These are phyloP conservation scores for Alternaria gaisen DNA, from an alignment of 2,329 filamentous ascomycete species.

Conservation along the genomic window DNA sequence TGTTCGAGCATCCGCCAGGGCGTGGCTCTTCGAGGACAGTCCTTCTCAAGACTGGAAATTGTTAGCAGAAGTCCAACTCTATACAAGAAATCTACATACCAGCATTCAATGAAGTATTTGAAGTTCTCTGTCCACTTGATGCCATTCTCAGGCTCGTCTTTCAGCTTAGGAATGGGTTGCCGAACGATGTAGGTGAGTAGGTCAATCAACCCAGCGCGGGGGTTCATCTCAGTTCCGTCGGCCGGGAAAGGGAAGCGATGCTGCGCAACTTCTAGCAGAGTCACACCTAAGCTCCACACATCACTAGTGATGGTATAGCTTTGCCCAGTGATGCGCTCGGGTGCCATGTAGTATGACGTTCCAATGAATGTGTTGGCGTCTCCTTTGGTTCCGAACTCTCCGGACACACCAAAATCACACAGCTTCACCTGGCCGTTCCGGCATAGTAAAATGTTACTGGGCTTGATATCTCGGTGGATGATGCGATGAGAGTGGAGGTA, in stretches of 20 bases:
- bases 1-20: slow-evolving; percentile 99
- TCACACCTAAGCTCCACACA: slow-evolving; percentile 97
- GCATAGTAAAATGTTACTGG: slow-evolving; percentile 94
- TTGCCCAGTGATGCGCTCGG: slow-evolving; percentile 95
- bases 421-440: slow-evolving; percentile 90
- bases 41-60: slow-evolving; percentile 83
- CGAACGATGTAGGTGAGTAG: slow-evolving; percentile 96
- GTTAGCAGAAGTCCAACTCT: slow-evolving; percentile 34
- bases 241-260: slow-evolving; percentile 98
- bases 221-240: slow-evolving; percentile 94
- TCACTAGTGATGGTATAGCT: slow-evolving; percentile 98
- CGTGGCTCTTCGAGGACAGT: slow-evolving; percentile 83
- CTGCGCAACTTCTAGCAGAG: slow-evolving; percentile 97
- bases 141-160: slow-evolving; percentile 88
- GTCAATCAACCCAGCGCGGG: slow-evolving; percentile 90
- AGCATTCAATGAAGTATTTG: slow-evolving; percentile 99
- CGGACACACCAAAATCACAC: slow-evolving; percentile 97
- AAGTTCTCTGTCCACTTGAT: slow-evolving; percentile 98
- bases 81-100: slow-evolving; percentile 68
- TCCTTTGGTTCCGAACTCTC: slow-evolving; percentile 97
- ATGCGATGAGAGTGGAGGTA: slow-evolving; percentile 97
- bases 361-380: slow-evolving; percentile 99
- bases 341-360: slow-evolving; percentile 99
- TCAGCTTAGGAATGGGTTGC: slow-evolving; percentile 92
- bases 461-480: slow-evolving; percentile 98